Conservation (phyloP, 1,284 basidiomycete genomes). For the Pseudozyma flocculosa region DNA sequence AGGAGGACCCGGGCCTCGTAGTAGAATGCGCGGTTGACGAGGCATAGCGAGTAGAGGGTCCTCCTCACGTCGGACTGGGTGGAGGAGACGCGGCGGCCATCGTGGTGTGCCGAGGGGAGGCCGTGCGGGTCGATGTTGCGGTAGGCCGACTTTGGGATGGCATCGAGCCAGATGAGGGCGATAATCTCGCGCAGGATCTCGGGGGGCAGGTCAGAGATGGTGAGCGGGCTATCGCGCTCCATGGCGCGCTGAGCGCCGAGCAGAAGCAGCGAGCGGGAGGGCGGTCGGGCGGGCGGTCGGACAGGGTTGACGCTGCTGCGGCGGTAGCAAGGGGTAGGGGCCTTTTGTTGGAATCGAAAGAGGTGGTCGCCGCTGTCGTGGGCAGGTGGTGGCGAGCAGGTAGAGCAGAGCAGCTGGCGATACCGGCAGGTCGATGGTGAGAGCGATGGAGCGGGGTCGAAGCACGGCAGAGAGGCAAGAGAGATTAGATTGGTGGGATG, state of each 20-base stretch:
- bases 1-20: slow-evolving; percentile 50
- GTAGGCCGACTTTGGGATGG: slow-evolving; percentile 46
- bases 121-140: slow-evolving; percentile 52
- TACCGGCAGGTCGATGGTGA: too few species aligned
- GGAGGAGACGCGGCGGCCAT: slow-evolving; percentile 45
- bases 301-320: too few species aligned
- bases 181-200: slow-evolving; percentile 47
- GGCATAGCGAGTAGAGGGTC: slow-evolving; percentile 50
- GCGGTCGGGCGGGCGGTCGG: too few species aligned
- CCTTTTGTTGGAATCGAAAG: too few species aligned
- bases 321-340: too few species aligned
- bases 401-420: too few species aligned
- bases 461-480: too few species aligned
- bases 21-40: slow-evolving; percentile 51
- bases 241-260: neutral
- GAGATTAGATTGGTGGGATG: too few species aligned
- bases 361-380: too few species aligned
- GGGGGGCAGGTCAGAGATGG: slow-evolving; percentile 39
- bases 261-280: neutral
- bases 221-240: neutral
- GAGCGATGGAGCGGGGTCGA: too few species aligned
- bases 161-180: slow-evolving; percentile 46
- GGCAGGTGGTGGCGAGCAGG: too few species aligned
- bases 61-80: slow-evolving; percentile 43
- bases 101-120: slow-evolving; percentile 48